Evolutionary conservation across 768 basidiomycete genomes (phyloP).

Genomic region (Hygrocybe coccinea): DNA sequence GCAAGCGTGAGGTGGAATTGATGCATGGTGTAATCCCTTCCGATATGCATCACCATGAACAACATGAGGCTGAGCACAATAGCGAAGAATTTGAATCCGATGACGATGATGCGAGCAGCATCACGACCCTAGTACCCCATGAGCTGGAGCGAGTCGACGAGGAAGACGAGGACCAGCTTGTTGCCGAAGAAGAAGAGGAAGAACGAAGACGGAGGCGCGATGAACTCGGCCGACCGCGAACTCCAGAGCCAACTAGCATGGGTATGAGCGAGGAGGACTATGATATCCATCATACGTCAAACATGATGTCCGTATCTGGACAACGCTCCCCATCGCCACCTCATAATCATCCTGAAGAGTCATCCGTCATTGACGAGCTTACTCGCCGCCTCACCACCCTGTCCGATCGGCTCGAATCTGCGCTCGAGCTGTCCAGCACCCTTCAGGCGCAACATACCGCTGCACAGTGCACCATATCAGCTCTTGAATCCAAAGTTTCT

Average conservation of each 20-base stretch:
- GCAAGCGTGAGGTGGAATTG: conserved; percentile 11
- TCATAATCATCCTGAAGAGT: conserved; percentile 18
- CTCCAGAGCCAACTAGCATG: conserved; percentile 72
- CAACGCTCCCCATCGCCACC: conserved; percentile 23
- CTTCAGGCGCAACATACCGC: conserved; percentile 74
- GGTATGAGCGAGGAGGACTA: conserved; percentile 36
- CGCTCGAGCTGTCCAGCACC: conserved; percentile 64
- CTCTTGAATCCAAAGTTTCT: conserved; percentile 63
- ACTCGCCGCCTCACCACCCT: conserved; percentile 57
- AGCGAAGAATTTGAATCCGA: conserved; percentile 46
- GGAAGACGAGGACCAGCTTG: conserved; percentile 62
- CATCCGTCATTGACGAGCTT: conserved; percentile 48
- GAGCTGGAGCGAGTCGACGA: conserved; percentile 70
- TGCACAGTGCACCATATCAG: conserved; percentile 69
- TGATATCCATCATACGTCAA: conserved; percentile 13
- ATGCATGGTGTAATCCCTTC: neutral
- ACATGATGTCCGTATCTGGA: conserved; percentile 14
- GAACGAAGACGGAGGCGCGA: conserved; percentile 49
- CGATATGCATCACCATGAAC: conserved; percentile 24
- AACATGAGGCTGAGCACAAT: conserved; percentile 28
- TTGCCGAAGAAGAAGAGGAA: conserved; percentile 41
- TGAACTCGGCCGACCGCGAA: conserved; percentile 66
- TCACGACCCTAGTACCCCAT: conserved; percentile 65
- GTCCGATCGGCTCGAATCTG: conserved; percentile 68
- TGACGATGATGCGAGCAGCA: conserved; percentile 67